Evolutionary conservation across 1,139 yeast species (phyloP), one percentile per base, ranked within the genome.

Genomic region (Kodamaea sp.): DNA sequence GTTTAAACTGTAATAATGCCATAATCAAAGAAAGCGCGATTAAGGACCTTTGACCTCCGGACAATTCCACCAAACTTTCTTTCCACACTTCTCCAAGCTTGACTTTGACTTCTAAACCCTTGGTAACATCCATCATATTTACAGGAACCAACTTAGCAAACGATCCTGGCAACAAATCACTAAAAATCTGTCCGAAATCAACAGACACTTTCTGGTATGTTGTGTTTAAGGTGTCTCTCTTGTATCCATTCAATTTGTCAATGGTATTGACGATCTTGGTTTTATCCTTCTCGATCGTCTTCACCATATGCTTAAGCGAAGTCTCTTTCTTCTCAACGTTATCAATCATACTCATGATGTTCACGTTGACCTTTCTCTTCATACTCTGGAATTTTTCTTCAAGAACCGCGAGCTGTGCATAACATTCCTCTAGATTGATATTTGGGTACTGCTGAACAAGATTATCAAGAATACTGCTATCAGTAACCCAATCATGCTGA

Each of bases 41-140:
- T 44, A 92, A 74, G 0, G 97, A 92, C 47, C 98, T 68, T 60
- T 94, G 99, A 20, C 99, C 99, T 39, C 99, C 99, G 11, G 97
- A 88, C 30, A 94, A 70, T 61, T 94, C 99, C 4, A 90, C 94
- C 45, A 94, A 73, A 50, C 96, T 86, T 49, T 90, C 96, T 56
- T 94, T 94, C 98, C 98, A 92, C 7, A 90, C 89, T 32, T 77
- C 80, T 4, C 98, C 98, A 18, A 94, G 67, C 50, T 87, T 81
- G 1, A 94, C 98, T 55, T 83, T 85, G 22, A 94, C 95, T 55
- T 88, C 96, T 20, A 94, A 68, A 16, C 99, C 99, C 46, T 85
- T 79, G 0, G 96, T 86, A 7, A 94, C 87, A 51, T 89, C 95
- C 51, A 76, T 73, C 28, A 78, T 78, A 48, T 87, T 88, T 1